Evolutionary conservation across 2,329 filamentous ascomycete species (phyloP).

Genomic region (Alternaria sp.): DNA sequence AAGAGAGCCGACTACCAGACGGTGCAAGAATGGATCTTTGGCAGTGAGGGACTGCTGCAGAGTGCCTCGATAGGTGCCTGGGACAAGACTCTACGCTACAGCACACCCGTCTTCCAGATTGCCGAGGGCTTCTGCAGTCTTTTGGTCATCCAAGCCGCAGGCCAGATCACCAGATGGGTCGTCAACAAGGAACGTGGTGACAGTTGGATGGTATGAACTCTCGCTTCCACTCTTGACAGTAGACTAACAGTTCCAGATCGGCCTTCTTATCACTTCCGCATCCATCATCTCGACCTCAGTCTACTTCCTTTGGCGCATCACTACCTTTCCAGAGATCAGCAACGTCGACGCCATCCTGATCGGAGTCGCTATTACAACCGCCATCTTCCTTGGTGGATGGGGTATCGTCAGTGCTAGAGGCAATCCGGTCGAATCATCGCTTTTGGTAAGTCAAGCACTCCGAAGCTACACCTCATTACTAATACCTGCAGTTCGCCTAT

Average conservation of each 20-base stretch:
- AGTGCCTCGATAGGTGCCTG: constrained; percentile 82
- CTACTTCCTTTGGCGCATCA: constrained; percentile 96
- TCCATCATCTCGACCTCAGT: constrained; percentile 92
- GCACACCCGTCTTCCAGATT: constrained; percentile 92
- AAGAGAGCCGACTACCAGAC: constrained; percentile 71
- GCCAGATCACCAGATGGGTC: constrained; percentile 93
- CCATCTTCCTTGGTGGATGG: constrained; percentile 90
- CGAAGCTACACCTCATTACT: constrained; percentile 4
- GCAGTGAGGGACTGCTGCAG: constrained; percentile 83
- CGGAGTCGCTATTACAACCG: constrained; percentile 89
- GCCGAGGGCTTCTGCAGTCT: constrained; percentile 96
- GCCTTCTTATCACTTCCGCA: constrained; percentile 84
- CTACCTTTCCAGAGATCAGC: constrained; percentile 90
- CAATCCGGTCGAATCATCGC: constrained; percentile 92
- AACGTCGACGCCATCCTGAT: constrained; percentile 94
- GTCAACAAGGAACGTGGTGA: constrained; percentile 94
- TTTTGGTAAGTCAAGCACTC: constrained; percentile 63
- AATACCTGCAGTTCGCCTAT: constrained; percentile 76
- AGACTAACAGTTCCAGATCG: constrained; percentile 71
- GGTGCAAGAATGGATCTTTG: constrained; percentile 86
- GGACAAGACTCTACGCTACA: constrained; percentile 89
- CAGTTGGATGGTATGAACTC: constrained; percentile 84
- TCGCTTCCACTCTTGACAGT: not conserved
- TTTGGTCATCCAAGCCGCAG: constrained; percentile 92
- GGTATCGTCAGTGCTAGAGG: constrained; percentile 93